Evolutionary conservation across 257 asterid genomes (phyloP), one percentile per base, ranked within the genome.

Genomic region (Apocynum venetum): DNA sequence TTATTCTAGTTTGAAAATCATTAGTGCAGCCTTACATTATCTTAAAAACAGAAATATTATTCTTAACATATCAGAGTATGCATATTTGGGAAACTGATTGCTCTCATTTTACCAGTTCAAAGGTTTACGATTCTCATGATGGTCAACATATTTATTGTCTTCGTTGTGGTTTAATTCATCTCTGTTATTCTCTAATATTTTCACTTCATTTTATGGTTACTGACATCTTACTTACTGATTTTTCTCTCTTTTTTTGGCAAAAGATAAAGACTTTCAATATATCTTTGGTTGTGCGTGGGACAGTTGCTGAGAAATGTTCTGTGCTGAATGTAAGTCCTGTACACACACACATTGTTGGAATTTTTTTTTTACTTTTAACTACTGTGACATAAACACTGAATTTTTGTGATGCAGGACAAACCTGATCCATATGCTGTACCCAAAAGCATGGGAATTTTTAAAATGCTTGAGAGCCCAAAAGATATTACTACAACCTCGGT

Each of bases 201-300:
- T 63, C 40, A 35, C 12, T 59, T 47, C n/a, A 8, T 0, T 6
- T 25, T 41, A 19, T 38, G 43, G 17, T 43, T 47, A 25, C n/a
- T n/a, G 44, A 76, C 52, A 76, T 76, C 63, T 72, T 35, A 46
- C 74, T 49, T 69, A 2, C 3, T 44, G 9, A 60, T 65, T 47
- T 71, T 64, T 61, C 4, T 43, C 31, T 5, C 2, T 19, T 35
- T 65, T 60, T 53, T 48, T 47, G 69, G 19, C 25, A 19, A 75
- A 66, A 85, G 88, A 82, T 85, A 60, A 91, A 94, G 19, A 94
- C 97, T 52, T 92, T 93, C 88, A 91, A 94, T 87, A 91, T 94
- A 76, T 94, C 98, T 55, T n/a, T 86, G 86, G 98, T 94, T 75
- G 96, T 89, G 20, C 98, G 74, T 14, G 97, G 98, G 78, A 87